Base-by-base conservation (phyloP, 495 filamentous ascomycete species). In the Neurospora sp. region DNA sequence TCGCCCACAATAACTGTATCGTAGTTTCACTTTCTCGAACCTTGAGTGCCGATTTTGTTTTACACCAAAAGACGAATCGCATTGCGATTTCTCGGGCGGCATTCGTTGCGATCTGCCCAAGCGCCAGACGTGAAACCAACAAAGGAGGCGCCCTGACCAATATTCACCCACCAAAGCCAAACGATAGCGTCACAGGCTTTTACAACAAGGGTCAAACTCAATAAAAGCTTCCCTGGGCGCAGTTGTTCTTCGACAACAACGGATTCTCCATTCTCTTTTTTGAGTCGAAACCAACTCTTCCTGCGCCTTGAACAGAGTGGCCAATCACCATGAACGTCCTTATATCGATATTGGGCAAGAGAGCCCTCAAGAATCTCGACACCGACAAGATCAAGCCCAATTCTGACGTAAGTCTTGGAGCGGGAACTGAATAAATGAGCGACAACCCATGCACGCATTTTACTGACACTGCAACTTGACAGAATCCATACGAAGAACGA, bases 401-500 rank as follows among this genome's bases (percentile, higher is more conserved):
- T 74, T 83, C 85, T 74, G 89, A 90, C 76, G 91, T 92, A 82
- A 78, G 87, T 77, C 38, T 36, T 66, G 13, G 54, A 7, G 28
- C 21, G 1, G 54, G 9, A 11, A 59, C 11, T 59, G 24, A 11
- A 59, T 31, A 39, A 13, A 34, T 37, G 19, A 37, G 13, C 37
- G 39, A 37, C 4, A 71, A 13, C 28, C 28, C 28, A 13, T 5
- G 34, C 42, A 21, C 37, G n/a, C 54, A 37, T 24, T 2, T 36
- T 7, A 66, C 69, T 73, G 69, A 74, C 66, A 59, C 36, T 66
- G 17, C 36, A 28, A 69, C n/a, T 24, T 21, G 17, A 72, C 24
- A 85, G 87, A 91, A 94, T 78, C 91, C 91, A 3, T 94, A 93
- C 79, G 91, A 91, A 69, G 91, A 94, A 80, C 84, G 86, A 75